Base-by-base conservation (phyloP, 2,329 filamentous ascomycete genomes). In the Pochonia chlamydosporia region DNA sequence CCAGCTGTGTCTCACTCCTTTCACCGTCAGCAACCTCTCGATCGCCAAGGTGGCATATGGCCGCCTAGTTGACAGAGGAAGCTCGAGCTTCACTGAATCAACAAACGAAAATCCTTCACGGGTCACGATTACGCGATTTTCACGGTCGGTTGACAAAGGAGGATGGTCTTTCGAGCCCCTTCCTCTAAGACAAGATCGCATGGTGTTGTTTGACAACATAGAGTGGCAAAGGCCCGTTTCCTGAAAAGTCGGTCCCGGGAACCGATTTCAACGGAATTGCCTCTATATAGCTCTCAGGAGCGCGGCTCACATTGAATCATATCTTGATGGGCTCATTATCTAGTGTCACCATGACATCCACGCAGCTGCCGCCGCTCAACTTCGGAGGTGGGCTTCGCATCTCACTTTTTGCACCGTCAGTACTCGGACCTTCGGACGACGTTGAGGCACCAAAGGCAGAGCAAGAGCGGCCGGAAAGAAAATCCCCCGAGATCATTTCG, bases 341-440 rank as follows among this genome's bases (percentile, higher is more conserved):
- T 23, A 39, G 18, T 6, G 16, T 39, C 23, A 42, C 45, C 47
- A 63, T 65, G 61, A 55, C 60, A 28, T 55, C 56, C 31, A 56
- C 52, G 44, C 57, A 56, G 31, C 54, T 63, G 24, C 59, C 59
- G 26, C 60, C 62, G 31, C 54, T 64, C 36, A 58, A 58, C 43
- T 61, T 60, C 33, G 54, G 54, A 18, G 56, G 53, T 24, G 58
- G 56, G 30, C 53, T 63, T 9, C 61, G 60, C 49, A 59, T 63
- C 23, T 59, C 62, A 24, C 55, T 64, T 23, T 55, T 61, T 11
- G 59, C 60, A 31, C 54, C 56, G 26, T 46, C 53, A 6, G 52
- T 56, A 8, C 8, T 28, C 11, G 58, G 59, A 35, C 46, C 47
- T 11, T 20, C 25, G 24, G 10, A 20, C 23, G n/a, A 28, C 4